phyloP scores from a whole-genome alignment of 2,329 filamentous ascomycete species.

The Aspergillus puulaauensis region DNA sequence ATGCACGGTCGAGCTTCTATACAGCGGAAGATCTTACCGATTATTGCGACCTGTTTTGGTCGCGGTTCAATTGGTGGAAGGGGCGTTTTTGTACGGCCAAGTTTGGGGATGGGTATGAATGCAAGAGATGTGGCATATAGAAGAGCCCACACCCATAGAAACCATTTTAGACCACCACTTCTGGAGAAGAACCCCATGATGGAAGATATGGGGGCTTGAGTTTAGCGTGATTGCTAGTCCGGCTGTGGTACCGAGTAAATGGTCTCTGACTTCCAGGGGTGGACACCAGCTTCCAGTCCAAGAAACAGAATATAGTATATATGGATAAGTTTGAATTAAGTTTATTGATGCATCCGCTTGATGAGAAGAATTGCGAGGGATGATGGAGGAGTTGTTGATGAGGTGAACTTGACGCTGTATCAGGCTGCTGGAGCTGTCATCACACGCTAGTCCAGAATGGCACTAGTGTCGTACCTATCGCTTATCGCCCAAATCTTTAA shows the following conservation, averaged over 20 bases:
- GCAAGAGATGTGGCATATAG: conserved; percentile 12
- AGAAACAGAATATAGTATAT: not conserved
- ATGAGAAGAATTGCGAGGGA: not conserved
- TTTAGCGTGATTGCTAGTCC: not conserved
- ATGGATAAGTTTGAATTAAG: too few species aligned
- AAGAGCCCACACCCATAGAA: conserved; percentile 10
- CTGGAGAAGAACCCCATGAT: conserved; percentile 11
- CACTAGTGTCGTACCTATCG: conserved; percentile 17
- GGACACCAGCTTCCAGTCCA: not conserved
- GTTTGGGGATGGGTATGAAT: conserved; percentile 21
- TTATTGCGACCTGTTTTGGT: conserved; percentile 35
- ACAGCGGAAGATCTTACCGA: conserved; percentile 26
- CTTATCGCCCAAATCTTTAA: conserved; percentile 20
- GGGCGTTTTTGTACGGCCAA: conserved; percentile 25
- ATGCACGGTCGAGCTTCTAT: not conserved
- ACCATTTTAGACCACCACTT: not conserved
- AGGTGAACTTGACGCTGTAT: conserved; percentile 1
- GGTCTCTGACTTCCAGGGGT: not conserved
- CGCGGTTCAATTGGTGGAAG: conserved; percentile 16
- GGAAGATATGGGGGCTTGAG: not conserved
- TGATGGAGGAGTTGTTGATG: not conserved
- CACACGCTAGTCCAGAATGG: conserved; percentile 8
- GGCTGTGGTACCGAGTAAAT: not conserved
- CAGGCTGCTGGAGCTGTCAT: not conserved
- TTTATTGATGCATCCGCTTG: not conserved